Percentiles rank a stretch among this genome's conserved stretches.
Conservation (phyloP, 164 flowering plant genomes). For the Litsea cubeba region DNA sequence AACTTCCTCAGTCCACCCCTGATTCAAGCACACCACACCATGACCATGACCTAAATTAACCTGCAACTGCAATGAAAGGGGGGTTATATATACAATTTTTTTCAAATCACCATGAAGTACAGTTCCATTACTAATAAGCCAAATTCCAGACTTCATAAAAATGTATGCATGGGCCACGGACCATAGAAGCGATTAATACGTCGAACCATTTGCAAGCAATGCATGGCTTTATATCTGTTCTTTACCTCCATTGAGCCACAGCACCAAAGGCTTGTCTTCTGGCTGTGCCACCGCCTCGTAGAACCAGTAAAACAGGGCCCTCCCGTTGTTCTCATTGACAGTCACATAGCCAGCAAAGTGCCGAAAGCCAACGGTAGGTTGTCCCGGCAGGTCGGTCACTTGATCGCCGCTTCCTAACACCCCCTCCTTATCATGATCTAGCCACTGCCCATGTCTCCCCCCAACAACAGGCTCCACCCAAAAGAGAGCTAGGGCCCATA, state of each 20-base stretch:
- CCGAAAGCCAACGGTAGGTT: slow-evolving; percentile 21
- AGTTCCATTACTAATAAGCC: too few relatives aligned
- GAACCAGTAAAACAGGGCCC: slow-evolving; percentile 37
- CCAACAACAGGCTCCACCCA: slow-evolving; percentile 25
- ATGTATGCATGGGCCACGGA: too few relatives aligned
- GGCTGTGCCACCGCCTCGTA: slow-evolving; percentile 18
- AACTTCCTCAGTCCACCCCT: too few relatives aligned
- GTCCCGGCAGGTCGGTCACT: slow-evolving; percentile 26
- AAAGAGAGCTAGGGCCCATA: slow-evolving; percentile 17
- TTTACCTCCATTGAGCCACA: slow-evolving; percentile 33
- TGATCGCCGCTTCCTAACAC: slow-evolving; percentile 13
- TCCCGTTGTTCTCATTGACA: slow-evolving; percentile 23
- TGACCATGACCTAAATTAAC: too few relatives aligned
- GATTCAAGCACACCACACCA: too few relatives aligned
- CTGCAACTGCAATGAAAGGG: too few relatives aligned
- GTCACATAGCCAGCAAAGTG: slow-evolving; percentile 30
- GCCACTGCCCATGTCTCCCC: slow-evolving; percentile 16
- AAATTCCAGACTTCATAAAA: too few relatives aligned
- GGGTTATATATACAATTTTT: too few relatives aligned
- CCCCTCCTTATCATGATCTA: background rate
- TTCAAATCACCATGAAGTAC: too few relatives aligned
- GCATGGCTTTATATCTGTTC: background rate
- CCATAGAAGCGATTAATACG: too few relatives aligned
- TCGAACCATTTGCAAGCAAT: too few relatives aligned
- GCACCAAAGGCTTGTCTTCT: slow-evolving; percentile 22